A percentile compares a stretch with the other conserved stretches of the same genome.
Evolutionary conservation across 306 rosid genomes (phyloP).

Genomic region (Elaeagnus macrophylla): DNA sequence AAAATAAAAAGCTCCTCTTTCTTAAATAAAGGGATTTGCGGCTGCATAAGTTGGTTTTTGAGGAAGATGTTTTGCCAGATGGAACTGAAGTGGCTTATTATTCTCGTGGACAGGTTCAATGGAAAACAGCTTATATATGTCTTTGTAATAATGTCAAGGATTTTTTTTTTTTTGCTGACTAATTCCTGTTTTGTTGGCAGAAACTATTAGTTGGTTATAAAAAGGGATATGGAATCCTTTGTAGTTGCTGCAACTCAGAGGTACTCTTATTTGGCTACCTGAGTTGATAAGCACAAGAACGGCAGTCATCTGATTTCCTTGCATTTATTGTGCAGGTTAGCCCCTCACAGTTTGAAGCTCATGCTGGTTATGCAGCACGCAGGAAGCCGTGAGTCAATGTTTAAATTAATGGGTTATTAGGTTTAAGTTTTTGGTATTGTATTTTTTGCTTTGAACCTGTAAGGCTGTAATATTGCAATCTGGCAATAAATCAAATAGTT

Average conservation of each 20-base stretch:
- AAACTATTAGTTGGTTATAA: slow-evolving; percentile 67
- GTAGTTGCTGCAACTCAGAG: slow-evolving; percentile 75
- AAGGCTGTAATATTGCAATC: too few species aligned
- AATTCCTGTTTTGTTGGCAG: slow-evolving; percentile 33
- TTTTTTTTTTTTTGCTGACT: too few species aligned
- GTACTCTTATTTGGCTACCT: slow-evolving; percentile 26
- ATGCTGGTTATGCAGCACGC: slow-evolving; percentile 91
- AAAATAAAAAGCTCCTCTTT: slow-evolving; percentile 5
- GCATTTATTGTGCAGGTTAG: slow-evolving; percentile 49
- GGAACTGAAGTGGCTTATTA: slow-evolving; percentile 82
- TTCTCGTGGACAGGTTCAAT: slow-evolving; percentile 65
- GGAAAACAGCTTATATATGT: not conserved
- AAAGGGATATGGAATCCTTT: slow-evolving; percentile 55
- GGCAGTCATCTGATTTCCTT: slow-evolving; percentile 3
- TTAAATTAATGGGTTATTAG: too few species aligned
- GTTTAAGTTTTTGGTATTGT: not conserved
- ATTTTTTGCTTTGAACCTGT: not conserved
- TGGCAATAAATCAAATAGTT: too few species aligned
- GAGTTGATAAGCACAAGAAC: slow-evolving; percentile 1
- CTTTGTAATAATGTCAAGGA: too few species aligned
- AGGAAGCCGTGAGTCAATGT: slow-evolving; percentile 85
- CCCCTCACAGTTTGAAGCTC: slow-evolving; percentile 88
- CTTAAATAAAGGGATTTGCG: slow-evolving; percentile 61
- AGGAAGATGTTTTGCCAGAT: slow-evolving; percentile 62
- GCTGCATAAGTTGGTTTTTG: slow-evolving; percentile 82